phyloP scores from a whole-genome alignment of 164 flowering plant species.

The Vitis riparia region DNA sequence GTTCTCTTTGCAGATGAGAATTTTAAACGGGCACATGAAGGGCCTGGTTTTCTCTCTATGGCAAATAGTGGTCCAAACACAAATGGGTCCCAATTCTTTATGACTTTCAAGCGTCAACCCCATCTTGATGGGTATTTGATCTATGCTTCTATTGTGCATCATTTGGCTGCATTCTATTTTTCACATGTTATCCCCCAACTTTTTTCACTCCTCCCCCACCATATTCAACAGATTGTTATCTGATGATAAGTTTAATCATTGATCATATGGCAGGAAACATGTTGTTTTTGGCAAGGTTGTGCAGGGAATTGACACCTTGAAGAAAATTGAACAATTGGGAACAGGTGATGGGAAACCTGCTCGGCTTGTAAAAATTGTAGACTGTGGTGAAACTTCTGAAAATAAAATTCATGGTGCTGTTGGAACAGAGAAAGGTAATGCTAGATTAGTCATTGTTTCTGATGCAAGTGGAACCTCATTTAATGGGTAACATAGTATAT shows the following conservation, averaged over 20 bases:
- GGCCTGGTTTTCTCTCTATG: conserved; percentile 73
- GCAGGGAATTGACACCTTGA: conserved; percentile 57
- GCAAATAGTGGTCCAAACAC: conserved; percentile 74
- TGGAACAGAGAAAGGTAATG: conserved; percentile 44
- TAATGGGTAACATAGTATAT: background rate
- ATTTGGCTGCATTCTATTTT: background rate
- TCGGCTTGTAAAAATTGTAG: conserved; percentile 51
- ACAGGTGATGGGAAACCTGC: conserved; percentile 51
- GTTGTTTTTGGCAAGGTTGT: conserved; percentile 79
- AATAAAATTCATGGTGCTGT: conserved; percentile 23
- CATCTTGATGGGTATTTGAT: conserved; percentile 69
- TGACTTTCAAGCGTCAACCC: conserved; percentile 60
- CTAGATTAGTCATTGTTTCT: background rate
- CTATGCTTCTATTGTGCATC: background rate
- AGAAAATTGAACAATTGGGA: conserved; percentile 63
- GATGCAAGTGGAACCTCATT: background rate
- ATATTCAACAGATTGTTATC: background rate
- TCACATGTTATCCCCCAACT: background rate
- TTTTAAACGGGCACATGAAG: conserved; percentile 56
- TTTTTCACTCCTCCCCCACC: too few relatives aligned
- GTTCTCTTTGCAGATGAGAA: conserved; percentile 58
- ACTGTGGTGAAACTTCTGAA: conserved; percentile 60
- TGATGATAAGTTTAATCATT: background rate
- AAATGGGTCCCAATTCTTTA: conserved; percentile 80
- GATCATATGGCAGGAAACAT: conserved; percentile 53